Evolutionary conservation across 179 eudicot genomes (phyloP), one percentile per base, ranked within the genome.

Genomic region (Dionaea muscipula): DNA sequence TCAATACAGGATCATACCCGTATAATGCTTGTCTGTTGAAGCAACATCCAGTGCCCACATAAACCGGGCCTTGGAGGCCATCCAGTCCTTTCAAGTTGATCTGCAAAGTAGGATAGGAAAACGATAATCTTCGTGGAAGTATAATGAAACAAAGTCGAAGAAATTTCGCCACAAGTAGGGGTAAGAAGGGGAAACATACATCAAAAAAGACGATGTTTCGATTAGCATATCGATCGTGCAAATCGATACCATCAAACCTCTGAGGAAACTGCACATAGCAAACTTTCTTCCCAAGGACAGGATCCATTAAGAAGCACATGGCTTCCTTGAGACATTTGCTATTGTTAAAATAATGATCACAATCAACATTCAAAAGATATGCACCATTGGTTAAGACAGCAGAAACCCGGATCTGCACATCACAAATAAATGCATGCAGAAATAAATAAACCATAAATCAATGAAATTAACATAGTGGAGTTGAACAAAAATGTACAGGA

Each of bases 261-360:
- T 86, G 95, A 5, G 95, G 95, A 47, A 86, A 86, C 65, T 86
- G 95, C 21, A 86, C 95, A 55, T 83, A 86, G 70, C 95, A 86
- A 40, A 74, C 75, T 61, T 81, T 86, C 78, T 70, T 86, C 59
- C 93, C 88, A 51, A 51, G 55, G 60, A 59, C 81, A 56, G 95
- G 95, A 65, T 86, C 95, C 93, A 86, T 83, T 86, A 86, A 35
- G 73, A 86, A 86, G 68, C 95, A 86, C 95, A 86, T 86, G 38
- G 95, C 95, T 70, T 86, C 95, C 68, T 79, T 81, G 51, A 83
- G 83, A 71, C 81, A 77, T 71, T 86, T 86, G 69, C 95, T 83
- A 66, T 79, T 86, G 64, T 86, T 86, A 75, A 86, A 83, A 80
- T 86, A 86, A 82, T 86, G 95, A 79, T 86, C 95, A 77, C 95